Evolutionary conservation across 1,139 yeast genomes (phyloP), one percentile per base, ranked within the genome.

Genomic region (Scheffersomyces insectosa): DNA sequence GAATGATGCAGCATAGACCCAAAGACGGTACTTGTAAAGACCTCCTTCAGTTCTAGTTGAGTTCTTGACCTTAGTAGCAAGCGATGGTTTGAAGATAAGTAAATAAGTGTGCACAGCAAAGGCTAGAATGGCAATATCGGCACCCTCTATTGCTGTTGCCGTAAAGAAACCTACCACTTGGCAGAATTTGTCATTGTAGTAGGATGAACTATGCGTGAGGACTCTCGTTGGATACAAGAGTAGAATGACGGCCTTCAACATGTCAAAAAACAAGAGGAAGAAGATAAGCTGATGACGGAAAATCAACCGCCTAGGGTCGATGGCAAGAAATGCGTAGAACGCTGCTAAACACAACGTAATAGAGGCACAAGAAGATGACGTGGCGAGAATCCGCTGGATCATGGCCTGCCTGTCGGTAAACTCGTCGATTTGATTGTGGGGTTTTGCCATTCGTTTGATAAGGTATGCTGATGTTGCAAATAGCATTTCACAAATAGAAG

Each of bases 161-260:
- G 96, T 85, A 63, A 89, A 83, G 70, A 88, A 90, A 4, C 97
- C 97, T 38, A 88, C 80, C 11, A 83, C 83, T 57, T 86, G 83
- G 55, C 88, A 82, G 51, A 87, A 82, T 32, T 66, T 69, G 16
- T 70, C 66, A 52, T 79, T 79, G 41, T 75, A 72, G 57, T 83
- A 81, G 2, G 81, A 69, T n/a, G 72, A 62, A 23, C 68, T 63
- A 33, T 73, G 72, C 7, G 76, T 61, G 33, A 84, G 62, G 2
- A 84, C 82, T 34, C 84, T 61, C 1, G 83, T 73, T 0, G 96
- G 96, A 60, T 84, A 90, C 45, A 88, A 70, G 47, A 89, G 63
- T 40, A 89, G 73, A 28, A 85, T 75, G 12, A 82, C 55, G 1
- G 95, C 93, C 63, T 90, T 89, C 40, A 88, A 63, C 47, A 87